Evolutionary conservation across 345 rosid genomes (phyloP).

Genomic region (Theobroma cacao): DNA sequence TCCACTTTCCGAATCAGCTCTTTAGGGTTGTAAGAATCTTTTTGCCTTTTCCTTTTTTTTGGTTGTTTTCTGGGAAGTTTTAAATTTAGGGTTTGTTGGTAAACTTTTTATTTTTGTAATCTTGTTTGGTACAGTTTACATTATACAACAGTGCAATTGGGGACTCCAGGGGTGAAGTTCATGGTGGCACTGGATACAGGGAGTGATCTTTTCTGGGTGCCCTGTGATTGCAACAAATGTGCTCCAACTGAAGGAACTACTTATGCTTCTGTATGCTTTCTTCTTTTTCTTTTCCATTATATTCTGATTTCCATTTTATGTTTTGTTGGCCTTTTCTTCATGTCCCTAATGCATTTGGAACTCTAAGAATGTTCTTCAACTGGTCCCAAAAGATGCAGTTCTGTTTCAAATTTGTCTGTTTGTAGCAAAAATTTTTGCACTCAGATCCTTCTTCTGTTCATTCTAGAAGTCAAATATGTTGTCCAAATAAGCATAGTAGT

Average conservation of each 20-base stretch:
- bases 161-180: slow-evolving; percentile 82
- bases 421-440: neutral
- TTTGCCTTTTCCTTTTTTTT: neutral
- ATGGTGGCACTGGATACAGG: slow-evolving; percentile 91
- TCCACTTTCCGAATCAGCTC: slow-evolving; percentile 68
- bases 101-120: neutral
- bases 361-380: slow-evolving; percentile 3
- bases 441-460: neutral
- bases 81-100: slow-evolving; percentile 8
- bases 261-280: slow-evolving; percentile 59
- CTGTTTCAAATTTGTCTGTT: neutral
- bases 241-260: slow-evolving; percentile 58
- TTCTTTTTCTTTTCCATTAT: neutral
- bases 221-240: slow-evolving; percentile 78
- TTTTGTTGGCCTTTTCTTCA: neutral
- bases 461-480: neutral
- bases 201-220: slow-evolving; percentile 92
- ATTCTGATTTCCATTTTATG: neutral
- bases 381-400: slow-evolving; percentile 1
- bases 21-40: slow-evolving; percentile 65
- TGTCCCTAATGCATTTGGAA: neutral
- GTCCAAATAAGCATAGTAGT: neutral
- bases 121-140: slow-evolving; percentile 53
- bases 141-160: slow-evolving; percentile 80
- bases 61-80: slow-evolving; percentile 7